Conservation (phyloP, 2,329 filamentous ascomycete species). For the Magnaporthales sp. region DNA sequence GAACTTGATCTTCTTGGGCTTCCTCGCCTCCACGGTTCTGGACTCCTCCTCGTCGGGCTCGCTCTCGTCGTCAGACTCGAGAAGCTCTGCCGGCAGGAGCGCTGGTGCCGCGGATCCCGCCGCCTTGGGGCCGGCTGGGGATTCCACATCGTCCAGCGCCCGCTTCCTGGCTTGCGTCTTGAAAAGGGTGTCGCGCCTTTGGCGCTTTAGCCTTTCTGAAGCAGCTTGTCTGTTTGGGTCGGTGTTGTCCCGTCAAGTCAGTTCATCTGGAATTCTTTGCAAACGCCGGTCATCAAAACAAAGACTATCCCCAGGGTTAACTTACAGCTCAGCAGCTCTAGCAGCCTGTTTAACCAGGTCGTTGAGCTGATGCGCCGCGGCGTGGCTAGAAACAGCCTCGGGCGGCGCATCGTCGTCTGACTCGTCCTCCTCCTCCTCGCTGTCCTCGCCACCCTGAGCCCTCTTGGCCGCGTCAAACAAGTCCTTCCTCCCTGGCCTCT, state of each 20-base stretch:
- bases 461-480: conserved; percentile 4
- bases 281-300: not conserved
- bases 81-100: conserved; percentile 43
- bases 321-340: conserved; percentile 44
- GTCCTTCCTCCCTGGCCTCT: conserved; percentile 15
- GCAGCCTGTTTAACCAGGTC: conserved; percentile 36
- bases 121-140: conserved; percentile 15
- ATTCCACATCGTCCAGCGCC: conserved; percentile 11
- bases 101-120: no score
- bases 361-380: conserved; percentile 36
- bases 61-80: conserved; percentile 42
- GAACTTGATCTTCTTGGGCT: conserved; percentile 35
- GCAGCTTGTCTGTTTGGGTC: conserved; percentile 39
- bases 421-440: conserved; percentile 29
- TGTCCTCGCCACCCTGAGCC: conserved; percentile 16
- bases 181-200: conserved; percentile 43
- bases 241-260: conserved; percentile 3
- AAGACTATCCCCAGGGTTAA: conserved; percentile 2
- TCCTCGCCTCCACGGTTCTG: conserved; percentile 13
- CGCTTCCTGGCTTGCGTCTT: conserved; percentile 47
- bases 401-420: conserved; percentile 42
- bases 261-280: not conserved
- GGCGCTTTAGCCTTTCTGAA: conserved; percentile 44
- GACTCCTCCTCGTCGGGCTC: conserved; percentile 20
- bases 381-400: conserved; percentile 47